Conservation (phyloP, 768 basidiomycete species). For the Grammothele lineata region DNA sequence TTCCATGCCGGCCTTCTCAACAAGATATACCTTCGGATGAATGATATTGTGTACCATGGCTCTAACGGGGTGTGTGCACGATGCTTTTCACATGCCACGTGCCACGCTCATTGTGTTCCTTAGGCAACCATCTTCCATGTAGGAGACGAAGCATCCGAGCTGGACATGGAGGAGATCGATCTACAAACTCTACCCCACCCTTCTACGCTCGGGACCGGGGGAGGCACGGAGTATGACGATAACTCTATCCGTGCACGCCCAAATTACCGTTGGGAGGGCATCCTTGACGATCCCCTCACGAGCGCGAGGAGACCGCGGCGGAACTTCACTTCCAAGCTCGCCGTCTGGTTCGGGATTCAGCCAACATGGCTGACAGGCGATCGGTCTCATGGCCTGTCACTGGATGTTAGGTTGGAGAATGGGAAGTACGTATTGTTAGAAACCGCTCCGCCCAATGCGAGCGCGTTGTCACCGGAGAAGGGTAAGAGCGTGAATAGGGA, state of each 20-base stretch:
- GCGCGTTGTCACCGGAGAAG: no score
- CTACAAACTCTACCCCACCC: conserved; percentile 42
- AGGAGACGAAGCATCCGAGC: conserved; percentile 46
- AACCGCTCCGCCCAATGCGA: no score
- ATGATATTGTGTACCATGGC: conserved; percentile 61
- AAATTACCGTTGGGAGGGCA: conserved; percentile 66
- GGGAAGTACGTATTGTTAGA: conserved; percentile 53
- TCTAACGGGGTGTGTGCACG: conserved; percentile 38
- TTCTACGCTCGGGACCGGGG: conserved; percentile 61
- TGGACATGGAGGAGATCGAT: conserved; percentile 66
- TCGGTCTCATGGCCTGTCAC: conserved; percentile 50
- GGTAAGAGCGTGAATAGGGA: neutral
- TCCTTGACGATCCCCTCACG: conserved; percentile 50
- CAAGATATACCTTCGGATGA: conserved; percentile 66
- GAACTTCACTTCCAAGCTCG: conserved; percentile 47
- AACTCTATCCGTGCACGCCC: conserved; percentile 55
- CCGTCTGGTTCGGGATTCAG: conserved; percentile 66
- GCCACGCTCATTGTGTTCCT: no score
- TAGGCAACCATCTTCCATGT: conserved; percentile 64
- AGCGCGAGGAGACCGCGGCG: conserved; percentile 31
- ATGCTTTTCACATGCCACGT: no score
- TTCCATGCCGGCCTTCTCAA: conserved; percentile 67
- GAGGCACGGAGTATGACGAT: conserved; percentile 70
- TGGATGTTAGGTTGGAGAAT: conserved; percentile 54
- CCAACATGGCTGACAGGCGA: conserved; percentile 54